A percentile compares a stretch with the other conserved stretches of the same genome.
Evolutionary conservation across 225 moss, liverwort and hornwort species (phyloP).

Genomic region (Climacium dendroides): DNA sequence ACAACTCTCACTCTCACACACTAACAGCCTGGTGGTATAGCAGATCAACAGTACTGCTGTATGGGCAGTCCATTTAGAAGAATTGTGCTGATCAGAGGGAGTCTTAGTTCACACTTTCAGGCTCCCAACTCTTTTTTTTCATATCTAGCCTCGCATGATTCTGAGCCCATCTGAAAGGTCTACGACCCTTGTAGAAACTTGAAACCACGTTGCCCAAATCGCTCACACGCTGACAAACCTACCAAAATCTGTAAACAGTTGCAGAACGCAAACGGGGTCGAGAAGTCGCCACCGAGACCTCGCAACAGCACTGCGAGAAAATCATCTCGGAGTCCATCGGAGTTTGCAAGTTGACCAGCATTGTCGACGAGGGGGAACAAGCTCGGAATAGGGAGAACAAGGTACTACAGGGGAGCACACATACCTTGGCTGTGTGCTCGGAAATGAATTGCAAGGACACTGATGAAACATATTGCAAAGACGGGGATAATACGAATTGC

Average conservation of each 20-base stretch:
- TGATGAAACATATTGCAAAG: background rate
- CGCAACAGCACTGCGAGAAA: background rate
- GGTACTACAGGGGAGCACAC: background rate
- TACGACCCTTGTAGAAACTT: background rate
- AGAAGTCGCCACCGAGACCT: background rate
- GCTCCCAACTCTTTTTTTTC: background rate
- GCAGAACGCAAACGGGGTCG: background rate
- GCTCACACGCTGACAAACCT: background rate
- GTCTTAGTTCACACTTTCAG: background rate
- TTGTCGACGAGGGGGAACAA: background rate
- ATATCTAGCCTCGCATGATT: background rate
- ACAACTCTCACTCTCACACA: background rate
- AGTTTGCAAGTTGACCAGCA: background rate
- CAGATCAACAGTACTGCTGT: background rate
- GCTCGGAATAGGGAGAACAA: background rate
- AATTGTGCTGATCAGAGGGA: background rate
- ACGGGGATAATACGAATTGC: background rate
- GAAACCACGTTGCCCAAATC: background rate
- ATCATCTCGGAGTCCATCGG: background rate
- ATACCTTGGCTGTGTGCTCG: background rate
- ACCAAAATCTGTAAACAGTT: background rate
- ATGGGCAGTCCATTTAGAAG: background rate
- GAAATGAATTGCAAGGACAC: background rate
- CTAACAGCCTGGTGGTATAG: background rate
- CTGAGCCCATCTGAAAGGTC: background rate